Conservation (phyloP, 805 yeast species). For the Ogataea corticis region DNA sequence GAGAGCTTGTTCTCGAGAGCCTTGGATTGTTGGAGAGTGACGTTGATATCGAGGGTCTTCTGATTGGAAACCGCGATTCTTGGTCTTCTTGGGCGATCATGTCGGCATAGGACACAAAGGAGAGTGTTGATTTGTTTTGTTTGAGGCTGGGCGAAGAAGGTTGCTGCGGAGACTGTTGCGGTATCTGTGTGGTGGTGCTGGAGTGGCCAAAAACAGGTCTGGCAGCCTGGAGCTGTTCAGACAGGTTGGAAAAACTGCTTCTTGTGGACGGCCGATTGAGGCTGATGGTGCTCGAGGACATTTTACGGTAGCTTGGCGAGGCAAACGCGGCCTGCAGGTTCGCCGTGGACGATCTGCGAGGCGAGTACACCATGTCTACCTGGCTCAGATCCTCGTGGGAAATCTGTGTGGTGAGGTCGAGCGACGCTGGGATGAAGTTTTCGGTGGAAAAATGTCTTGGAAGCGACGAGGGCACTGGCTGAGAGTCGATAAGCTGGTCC, state of each 20-base stretch:
- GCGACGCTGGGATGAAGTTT: constrained; percentile 56
- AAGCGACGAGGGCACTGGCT: constrained; percentile 30
- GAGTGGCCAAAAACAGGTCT: constrained; percentile 16
- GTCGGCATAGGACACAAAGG: constrained; percentile 79
- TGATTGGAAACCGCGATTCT: constrained; percentile 38
- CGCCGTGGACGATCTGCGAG: constrained; percentile 55
- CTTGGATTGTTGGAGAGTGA: constrained; percentile 37
- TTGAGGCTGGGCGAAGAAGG: constrained; percentile 38
- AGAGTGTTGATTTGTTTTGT: constrained; percentile 37
- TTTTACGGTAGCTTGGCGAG: constrained; percentile 19
- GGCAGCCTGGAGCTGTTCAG: constrained; percentile 25
- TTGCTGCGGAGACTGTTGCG: constrained; percentile 7
- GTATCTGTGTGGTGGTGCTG: constrained; percentile 11
- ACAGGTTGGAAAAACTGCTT: constrained; percentile 28
- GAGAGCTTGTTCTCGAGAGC: constrained; percentile 31
- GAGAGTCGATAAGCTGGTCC: constrained; percentile 45
- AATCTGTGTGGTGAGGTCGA: constrained; percentile 49
- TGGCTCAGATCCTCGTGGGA: constrained; percentile 34
- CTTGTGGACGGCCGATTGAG: constrained; percentile 24
- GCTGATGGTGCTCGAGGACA: constrained; percentile 21
- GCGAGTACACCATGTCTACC: constrained; percentile 50
- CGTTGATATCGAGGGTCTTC: constrained; percentile 59
- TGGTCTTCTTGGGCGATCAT: constrained; percentile 68
- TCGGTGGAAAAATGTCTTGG: constrained; percentile 45
- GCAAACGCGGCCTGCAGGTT: constrained; percentile 42